phyloP scores from a whole-genome alignment of 2,329 filamentous ascomycete species.

The Lasiodiplodia citricola region DNA sequence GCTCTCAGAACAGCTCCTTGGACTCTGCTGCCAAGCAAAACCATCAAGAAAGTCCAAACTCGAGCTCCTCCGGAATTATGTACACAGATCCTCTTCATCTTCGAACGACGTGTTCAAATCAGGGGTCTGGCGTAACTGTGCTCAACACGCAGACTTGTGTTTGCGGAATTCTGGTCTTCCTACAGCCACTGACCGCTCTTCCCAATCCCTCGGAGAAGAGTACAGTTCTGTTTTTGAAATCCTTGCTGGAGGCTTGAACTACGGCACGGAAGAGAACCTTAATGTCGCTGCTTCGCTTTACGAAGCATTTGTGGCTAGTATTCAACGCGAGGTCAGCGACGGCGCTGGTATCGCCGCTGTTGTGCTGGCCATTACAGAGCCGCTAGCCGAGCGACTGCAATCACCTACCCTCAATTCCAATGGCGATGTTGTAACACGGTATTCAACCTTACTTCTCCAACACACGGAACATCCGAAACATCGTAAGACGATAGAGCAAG shows the following conservation, averaged over 20 bases:
- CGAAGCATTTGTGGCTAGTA: slow-evolving; percentile 54
- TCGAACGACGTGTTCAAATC: slow-evolving; percentile 31
- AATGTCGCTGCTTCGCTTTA: slow-evolving; percentile 54
- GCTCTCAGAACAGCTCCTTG: slow-evolving; percentile 8
- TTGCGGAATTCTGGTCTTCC: background rate
- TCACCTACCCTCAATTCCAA: background rate
- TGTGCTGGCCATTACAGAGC: slow-evolving; percentile 72
- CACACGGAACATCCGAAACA: slow-evolving; percentile 60
- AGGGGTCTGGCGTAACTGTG: slow-evolving; percentile 36
- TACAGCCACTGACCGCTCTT: background rate
- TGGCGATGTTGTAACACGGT: background rate
- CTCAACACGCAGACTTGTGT: background rate
- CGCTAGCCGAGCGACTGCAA: slow-evolving; percentile 59
- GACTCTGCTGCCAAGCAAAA: slow-evolving; percentile 17
- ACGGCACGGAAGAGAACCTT: slow-evolving; percentile 36
- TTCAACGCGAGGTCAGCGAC: slow-evolving; percentile 55
- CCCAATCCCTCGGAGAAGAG: slow-evolving; percentile 62
- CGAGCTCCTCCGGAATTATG: slow-evolving; percentile 46
- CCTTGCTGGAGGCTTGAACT: slow-evolving; percentile 63
- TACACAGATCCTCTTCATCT: slow-evolving; percentile 33
- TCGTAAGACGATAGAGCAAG: slow-evolving; percentile 59
- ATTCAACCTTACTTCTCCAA: slow-evolving; percentile 45
- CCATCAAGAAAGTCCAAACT: slow-evolving; percentile 36
- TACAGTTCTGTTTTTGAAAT: slow-evolving; percentile 73
- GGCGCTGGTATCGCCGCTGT: slow-evolving; percentile 72